Base-by-base conservation (phyloP, 257 asterid species). In the Salvia rosmarinus region DNA sequence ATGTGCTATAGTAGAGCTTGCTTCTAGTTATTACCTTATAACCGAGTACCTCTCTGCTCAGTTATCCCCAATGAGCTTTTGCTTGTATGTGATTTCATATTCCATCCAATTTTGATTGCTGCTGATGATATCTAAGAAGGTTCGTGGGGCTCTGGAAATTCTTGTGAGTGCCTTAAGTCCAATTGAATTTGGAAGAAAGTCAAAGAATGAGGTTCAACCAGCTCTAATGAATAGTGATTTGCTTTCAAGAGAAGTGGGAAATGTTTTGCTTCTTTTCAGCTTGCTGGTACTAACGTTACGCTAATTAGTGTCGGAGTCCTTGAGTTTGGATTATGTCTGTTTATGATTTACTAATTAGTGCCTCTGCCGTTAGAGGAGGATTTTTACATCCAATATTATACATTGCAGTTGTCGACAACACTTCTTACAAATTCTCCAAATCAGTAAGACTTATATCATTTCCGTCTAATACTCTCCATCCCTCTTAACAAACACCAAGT, bases 141-240 rank as follows among this genome's bases (percentile, higher is more conserved):
- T 95, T 71, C 88, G 96, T 34, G 96, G 98, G 73, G 88, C 96
- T 62, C 78, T 92, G 17, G 97, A 92, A 85, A 90, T 95, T 81
- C 82, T 92, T 75, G 86, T 88, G 23, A 73, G 91, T 68, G 97
- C 98, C 73, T 81, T 92, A 74, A 87, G 83, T 74, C 95, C 97
- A 60, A 68, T 90, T 67, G 88, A 80, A 73, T 92, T 82, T 71
- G 87, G 80, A 68, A 88, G 75, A 79, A 87, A 68, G 52, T 81
- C 83, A 32, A 87, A 79, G 68, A 82, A 87, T 47, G 97, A 87
- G 87, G 90, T 90, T 82, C 91, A 92, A 76, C 93, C 98, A 52
- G 90, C 91, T 83, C 77, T 88, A 57, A 78, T 90, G 96, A 92
- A 92, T 75, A 84, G 93, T 54, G 95, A 92, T 82, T 81, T 92